phyloP scores from a whole-genome alignment of 139 green algal species.

The Deuterostichococcus epilithicus region DNA sequence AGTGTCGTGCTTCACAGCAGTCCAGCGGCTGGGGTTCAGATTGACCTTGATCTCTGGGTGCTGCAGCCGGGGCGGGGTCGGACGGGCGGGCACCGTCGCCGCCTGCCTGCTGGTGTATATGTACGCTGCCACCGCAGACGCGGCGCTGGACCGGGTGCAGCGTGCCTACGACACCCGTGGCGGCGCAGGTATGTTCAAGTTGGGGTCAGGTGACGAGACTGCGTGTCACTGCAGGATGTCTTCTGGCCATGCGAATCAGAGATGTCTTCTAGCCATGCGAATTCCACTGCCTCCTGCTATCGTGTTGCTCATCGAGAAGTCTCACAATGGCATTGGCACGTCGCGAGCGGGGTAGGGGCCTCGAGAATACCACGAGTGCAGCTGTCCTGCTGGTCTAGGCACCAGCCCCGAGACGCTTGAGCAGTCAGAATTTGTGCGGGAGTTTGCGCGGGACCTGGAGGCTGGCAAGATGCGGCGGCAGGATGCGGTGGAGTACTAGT shows the following conservation, averaged over 20 bases:
- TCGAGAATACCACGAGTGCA: no score
- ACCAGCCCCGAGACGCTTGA: not conserved
- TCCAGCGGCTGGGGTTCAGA: no score
- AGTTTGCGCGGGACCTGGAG: not conserved
- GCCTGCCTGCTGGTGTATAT: conserved; percentile 61
- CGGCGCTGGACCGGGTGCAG: conserved; percentile 69
- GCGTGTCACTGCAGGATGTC: not conserved
- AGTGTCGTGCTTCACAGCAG: not conserved
- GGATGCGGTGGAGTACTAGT: no score
- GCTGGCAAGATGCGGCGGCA: not conserved
- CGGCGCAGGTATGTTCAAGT: conserved; percentile 29
- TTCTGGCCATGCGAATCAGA: no score
- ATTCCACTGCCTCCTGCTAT: no score
- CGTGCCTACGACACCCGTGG: conserved; percentile 53
- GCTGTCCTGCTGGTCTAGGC: not conserved
- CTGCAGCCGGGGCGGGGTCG: conserved; percentile 71
- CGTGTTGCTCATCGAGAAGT: no score
- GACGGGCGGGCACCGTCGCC: conserved; percentile 68
- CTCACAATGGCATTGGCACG: no score
- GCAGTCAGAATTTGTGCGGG: not conserved
- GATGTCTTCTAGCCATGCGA: no score
- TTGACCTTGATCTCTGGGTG: not conserved
- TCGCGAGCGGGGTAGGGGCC: no score
- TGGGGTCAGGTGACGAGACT: not conserved
- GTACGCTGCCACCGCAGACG: conserved; percentile 57